Conservation (phyloP, 805 yeast species). For the Wickerhamomyces hampshirensis region DNA sequence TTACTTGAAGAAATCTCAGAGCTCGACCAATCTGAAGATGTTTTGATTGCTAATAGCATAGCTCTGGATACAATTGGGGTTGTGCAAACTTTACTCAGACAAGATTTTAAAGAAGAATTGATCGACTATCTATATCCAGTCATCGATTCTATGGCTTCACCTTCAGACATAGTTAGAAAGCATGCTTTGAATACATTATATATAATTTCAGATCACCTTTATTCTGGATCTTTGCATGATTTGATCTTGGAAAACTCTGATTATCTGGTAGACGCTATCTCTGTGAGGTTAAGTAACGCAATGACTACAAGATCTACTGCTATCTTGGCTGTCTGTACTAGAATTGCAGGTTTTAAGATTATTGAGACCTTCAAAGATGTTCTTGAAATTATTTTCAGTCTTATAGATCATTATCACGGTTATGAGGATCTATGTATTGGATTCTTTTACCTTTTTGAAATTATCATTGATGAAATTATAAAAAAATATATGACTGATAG, state of each 20-base stretch:
- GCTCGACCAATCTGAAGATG: conserved; percentile 6
- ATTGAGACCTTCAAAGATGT: conserved; percentile 68
- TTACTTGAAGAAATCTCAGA: conserved; percentile 34
- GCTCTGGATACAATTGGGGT: conserved; percentile 41
- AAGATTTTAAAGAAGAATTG: conserved; percentile 41
- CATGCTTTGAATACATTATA: conserved; percentile 50
- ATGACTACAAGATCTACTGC: conserved; percentile 70
- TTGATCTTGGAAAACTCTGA: conserved; percentile 69
- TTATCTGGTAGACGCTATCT: conserved; percentile 75
- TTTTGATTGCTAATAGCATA: conserved; percentile 24
- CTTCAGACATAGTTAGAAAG: conserved; percentile 38
- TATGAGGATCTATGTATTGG: conserved; percentile 69
- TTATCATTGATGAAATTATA: conserved; percentile 46
- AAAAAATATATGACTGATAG: conserved; percentile 29
- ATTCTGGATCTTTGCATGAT: conserved; percentile 49
- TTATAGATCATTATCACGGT: conserved; percentile 83
- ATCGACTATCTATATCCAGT: conserved; percentile 71
- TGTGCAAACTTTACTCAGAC: conserved; percentile 24
- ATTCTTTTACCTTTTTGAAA: conserved; percentile 66
- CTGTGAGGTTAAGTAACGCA: conserved; percentile 63
- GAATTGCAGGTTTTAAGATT: conserved; percentile 63
- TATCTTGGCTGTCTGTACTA: conserved; percentile 63
- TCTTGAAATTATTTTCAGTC: conserved; percentile 64
- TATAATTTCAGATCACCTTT: conserved; percentile 46
- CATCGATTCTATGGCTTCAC: conserved; percentile 64